These are phyloP conservation scores for Candolleomyces aberdarensis DNA, from an alignment of 768 basidiomycete genomes.

Conservation along the genomic window DNA sequence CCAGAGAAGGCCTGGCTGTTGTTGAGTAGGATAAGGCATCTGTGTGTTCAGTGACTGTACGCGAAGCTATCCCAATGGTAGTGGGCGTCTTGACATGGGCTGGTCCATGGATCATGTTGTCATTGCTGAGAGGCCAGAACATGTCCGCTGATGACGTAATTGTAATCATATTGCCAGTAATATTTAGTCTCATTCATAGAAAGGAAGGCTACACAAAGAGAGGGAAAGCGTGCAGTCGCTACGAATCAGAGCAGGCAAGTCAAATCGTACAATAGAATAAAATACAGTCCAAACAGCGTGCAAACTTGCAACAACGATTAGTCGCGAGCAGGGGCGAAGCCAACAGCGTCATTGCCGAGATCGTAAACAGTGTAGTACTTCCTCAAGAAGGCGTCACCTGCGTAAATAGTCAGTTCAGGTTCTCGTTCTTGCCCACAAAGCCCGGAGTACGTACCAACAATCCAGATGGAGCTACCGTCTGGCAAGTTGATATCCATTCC, in stretches of 20 bases:
- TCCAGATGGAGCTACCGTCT: constrained; percentile 73
- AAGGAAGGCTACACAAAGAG: background rate
- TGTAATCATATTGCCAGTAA: no score
- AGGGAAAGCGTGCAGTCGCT: background rate
- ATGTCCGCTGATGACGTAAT: no score
- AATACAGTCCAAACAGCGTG: background rate
- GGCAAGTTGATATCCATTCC: constrained; percentile 88
- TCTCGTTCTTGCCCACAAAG: background rate
- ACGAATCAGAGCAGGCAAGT: no score
- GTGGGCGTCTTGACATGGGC: background rate
- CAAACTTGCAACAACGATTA: background rate
- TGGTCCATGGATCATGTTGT: no score
- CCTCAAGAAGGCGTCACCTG: constrained; percentile 89
- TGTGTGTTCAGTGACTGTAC: background rate
- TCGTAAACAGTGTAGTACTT: constrained; percentile 93
- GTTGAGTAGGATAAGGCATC: background rate
- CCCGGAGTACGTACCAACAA: constrained; percentile 56
- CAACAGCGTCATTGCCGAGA: constrained; percentile 72
- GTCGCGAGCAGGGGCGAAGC: constrained; percentile 55
- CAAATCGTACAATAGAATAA: background rate
- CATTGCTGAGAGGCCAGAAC: no score
- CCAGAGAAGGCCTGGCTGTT: background rate
- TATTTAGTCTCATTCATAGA: background rate
- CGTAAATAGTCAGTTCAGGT: background rate
- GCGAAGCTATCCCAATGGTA: no score